These are phyloP conservation scores for Fusarium sp. DNA, from an alignment of 2,329 filamentous ascomycete species.

Conservation along the genomic window DNA sequence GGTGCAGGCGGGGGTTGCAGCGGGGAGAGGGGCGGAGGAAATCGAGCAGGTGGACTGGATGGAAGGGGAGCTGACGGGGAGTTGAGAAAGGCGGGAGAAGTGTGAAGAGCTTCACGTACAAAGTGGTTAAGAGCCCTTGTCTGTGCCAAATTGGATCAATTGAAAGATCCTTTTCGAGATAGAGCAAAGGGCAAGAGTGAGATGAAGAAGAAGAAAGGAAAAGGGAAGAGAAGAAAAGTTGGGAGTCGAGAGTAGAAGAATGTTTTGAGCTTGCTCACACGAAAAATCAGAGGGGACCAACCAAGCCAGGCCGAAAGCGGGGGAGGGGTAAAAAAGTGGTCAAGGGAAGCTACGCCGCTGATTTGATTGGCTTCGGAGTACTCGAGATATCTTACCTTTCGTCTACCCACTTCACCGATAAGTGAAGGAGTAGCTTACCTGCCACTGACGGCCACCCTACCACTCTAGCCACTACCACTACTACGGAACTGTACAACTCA, in stretches of 20 bases:
- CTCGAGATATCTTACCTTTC: not conserved
- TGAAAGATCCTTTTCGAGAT: constrained; percentile 39
- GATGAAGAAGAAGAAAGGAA: constrained; percentile 33
- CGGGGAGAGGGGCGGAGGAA: constrained; percentile 37
- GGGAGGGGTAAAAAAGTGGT: constrained; percentile 45
- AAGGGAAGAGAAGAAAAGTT: constrained; percentile 29
- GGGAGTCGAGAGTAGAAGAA: constrained; percentile 33
- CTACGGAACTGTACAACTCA: not conserved
- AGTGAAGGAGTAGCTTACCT: not conserved
- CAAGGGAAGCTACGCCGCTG: constrained; percentile 15
- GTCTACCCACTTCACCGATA: constrained; percentile 7
- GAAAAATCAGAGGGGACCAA: constrained; percentile 39
- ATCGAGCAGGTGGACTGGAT: not conserved
- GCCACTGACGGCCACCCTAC: not conserved
- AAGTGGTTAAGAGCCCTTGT: constrained; percentile 36
- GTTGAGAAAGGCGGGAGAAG: not conserved
- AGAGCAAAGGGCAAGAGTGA: constrained; percentile 35
- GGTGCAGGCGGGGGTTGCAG: constrained; percentile 37
- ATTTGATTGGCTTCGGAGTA: constrained; percentile 15
- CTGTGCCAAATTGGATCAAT: constrained; percentile 43
- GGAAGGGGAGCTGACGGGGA: constrained; percentile 1
- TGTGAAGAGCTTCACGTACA: constrained; percentile 29
- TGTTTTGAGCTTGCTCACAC: constrained; percentile 23
- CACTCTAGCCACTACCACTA: not conserved
- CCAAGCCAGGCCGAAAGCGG: constrained; percentile 46